Evolutionary conservation across 495 filamentous ascomycete genomes (phyloP).

Genomic region (Xylaria cubensis): DNA sequence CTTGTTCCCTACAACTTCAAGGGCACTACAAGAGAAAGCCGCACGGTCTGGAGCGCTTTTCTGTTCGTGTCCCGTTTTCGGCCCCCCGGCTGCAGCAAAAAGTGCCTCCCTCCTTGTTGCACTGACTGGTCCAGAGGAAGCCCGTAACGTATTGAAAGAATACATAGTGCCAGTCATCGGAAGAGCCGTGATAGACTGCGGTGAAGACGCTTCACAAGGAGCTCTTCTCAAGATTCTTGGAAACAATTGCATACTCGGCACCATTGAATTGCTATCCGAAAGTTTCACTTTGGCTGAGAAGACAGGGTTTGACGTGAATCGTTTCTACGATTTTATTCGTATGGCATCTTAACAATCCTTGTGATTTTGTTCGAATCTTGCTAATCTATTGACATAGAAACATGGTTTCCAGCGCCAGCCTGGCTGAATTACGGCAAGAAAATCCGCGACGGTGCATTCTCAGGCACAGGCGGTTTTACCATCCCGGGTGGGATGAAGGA

Average conservation of each 20-base stretch:
- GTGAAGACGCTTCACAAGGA: slow-evolving; percentile 12
- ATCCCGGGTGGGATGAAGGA: slow-evolving; percentile 20
- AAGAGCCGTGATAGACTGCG: slow-evolving; percentile 15
- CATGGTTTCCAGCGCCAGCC: slow-evolving; percentile 28
- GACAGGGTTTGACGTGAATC: slow-evolving; percentile 7
- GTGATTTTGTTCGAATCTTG: background rate
- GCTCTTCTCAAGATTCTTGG: slow-evolving; percentile 22
- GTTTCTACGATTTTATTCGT: slow-evolving; percentile 22
- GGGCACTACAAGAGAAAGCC: slow-evolving; percentile 9
- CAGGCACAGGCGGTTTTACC: background rate
- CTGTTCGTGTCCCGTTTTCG: slow-evolving; percentile 8
- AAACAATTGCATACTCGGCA: slow-evolving; percentile 25
- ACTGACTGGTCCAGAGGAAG: slow-evolving; percentile 11
- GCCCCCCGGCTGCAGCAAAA: background rate
- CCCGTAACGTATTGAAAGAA: slow-evolving; percentile 5
- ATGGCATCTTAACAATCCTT: background rate
- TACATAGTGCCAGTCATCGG: slow-evolving; percentile 14
- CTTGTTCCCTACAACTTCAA: slow-evolving; percentile 11
- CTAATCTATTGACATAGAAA: background rate
- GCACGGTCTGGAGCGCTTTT: background rate
- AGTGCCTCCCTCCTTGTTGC: slow-evolving; percentile 10
- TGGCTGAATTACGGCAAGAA: slow-evolving; percentile 32
- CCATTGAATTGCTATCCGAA: slow-evolving; percentile 24
- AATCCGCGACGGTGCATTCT: slow-evolving; percentile 30
- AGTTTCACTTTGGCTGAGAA: slow-evolving; percentile 23